Percentiles rank a stretch among this genome's conserved stretches.
Evolutionary conservation across 192 early-diverging fungal genomes (phyloP).

Genomic region (Entomortierella chlamydospora): DNA sequence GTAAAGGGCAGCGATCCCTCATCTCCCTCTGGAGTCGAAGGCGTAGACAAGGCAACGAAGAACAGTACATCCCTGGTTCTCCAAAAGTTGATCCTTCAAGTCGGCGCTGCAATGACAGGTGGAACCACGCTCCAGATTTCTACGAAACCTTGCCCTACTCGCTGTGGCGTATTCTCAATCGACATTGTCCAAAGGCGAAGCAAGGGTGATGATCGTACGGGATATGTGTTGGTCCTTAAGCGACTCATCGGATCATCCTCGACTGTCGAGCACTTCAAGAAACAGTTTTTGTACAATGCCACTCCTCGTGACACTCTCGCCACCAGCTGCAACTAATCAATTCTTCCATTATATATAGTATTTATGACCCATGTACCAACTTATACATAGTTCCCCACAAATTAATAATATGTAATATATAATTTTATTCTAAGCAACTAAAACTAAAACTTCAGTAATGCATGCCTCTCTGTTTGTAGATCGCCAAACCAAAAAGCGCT

Average conservation of each 20-base stretch:
- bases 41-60: not conserved
- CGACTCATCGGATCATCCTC: conserved; percentile 40
- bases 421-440: too few relatives aligned
- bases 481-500: too few relatives aligned
- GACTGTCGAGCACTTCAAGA: conserved; percentile 39
- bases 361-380: not conserved
- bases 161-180: conserved; percentile 45
- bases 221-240: conserved; percentile 28
- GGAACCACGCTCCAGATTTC: not conserved
- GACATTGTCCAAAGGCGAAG: conserved; percentile 31
- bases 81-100: conserved; percentile 26
- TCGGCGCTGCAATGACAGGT: conserved; percentile 36
- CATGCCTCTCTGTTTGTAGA: too few relatives aligned
- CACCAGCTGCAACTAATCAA: not conserved
- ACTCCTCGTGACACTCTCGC: not conserved
- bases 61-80: not conserved
- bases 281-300: conserved; percentile 20
- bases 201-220: not conserved
- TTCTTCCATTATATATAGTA: not conserved
- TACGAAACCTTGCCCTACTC: not conserved
- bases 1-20: not conserved
- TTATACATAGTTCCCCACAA: too few relatives aligned
- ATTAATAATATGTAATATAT: too few relatives aligned
- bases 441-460: too few relatives aligned
- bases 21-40: not conserved